Conservation (phyloP, 2,329 filamentous ascomycete species). For the Neofusicoccum sp. region DNA sequence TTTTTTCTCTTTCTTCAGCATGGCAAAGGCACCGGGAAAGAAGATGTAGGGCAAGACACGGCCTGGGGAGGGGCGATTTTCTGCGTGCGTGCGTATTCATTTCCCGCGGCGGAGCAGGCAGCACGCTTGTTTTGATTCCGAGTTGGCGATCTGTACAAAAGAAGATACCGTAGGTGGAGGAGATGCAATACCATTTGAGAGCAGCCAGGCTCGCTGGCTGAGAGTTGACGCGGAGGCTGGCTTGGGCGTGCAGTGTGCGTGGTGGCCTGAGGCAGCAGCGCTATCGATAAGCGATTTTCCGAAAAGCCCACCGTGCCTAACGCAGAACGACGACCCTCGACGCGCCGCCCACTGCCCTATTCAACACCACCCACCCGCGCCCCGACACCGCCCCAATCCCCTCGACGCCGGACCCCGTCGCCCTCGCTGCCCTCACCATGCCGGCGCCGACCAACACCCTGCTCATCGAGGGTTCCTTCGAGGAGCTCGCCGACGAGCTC, state of each 20-base stretch:
- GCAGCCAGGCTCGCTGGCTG: not conserved
- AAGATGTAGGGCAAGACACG: not conserved
- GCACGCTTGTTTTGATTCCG: not conserved
- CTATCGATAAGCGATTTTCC: slow-evolving; percentile 23
- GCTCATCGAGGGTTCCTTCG: slow-evolving; percentile 86
- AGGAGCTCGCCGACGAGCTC: slow-evolving; percentile 92
- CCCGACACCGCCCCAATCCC: not conserved
- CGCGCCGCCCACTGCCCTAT: slow-evolving; percentile 19
- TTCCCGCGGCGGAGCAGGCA: not conserved
- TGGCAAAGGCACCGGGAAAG: slow-evolving; percentile 1
- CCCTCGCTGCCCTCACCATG: slow-evolving; percentile 47
- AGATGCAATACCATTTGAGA: slow-evolving; percentile 1
- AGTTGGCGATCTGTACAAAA: slow-evolving; percentile 9
- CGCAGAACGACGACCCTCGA: slow-evolving; percentile 8
- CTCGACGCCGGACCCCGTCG: slow-evolving; percentile 18
- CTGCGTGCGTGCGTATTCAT: not conserved
- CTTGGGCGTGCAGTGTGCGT: not conserved
- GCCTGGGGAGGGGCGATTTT: not conserved
- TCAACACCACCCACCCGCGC: slow-evolving; percentile 15
- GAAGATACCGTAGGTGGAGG: not conserved
- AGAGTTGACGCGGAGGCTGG: not conserved
- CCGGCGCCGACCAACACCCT: slow-evolving; percentile 64
- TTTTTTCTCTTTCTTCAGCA: not conserved
- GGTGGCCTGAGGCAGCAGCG: not conserved
- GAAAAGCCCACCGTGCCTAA: slow-evolving; percentile 22